These are phyloP conservation scores for Solanum neorickii DNA, from an alignment of 257 asterid species.

Conservation along the genomic window DNA sequence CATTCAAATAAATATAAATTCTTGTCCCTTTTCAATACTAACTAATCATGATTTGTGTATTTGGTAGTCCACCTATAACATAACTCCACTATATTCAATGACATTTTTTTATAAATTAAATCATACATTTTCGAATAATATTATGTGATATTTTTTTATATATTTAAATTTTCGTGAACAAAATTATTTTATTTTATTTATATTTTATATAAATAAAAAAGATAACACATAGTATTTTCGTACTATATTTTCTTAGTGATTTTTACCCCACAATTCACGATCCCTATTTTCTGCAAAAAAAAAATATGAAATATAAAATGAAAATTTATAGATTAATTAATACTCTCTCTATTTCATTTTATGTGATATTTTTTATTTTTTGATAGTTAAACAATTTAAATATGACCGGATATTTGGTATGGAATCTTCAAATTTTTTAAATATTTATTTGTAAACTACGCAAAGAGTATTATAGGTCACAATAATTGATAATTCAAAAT, in stretches of 20 bases:
- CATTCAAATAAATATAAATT: neutral
- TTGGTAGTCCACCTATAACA: neutral
- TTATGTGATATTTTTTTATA: neutral
- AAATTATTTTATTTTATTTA: too few relatives aligned
- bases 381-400: rapidly evolving
- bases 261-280: neutral
- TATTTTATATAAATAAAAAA: too few relatives aligned
- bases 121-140: neutral
- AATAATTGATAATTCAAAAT: too few relatives aligned
- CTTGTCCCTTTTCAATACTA: neutral
- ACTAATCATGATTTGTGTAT: neutral
- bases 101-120: too few relatives aligned
- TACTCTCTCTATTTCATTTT: rapidly evolving
- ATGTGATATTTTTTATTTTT: too few relatives aligned
- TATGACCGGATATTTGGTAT: rapidly evolving
- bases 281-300: neutral
- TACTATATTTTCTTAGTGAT: neutral
- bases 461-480: too few relatives aligned
- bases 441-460: too few relatives aligned
- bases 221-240: neutral
- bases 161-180: too few relatives aligned
- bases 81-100: neutral
- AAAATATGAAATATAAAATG: neutral
- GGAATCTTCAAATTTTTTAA: too few relatives aligned
- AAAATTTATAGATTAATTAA: too few relatives aligned